A percentile compares a stretch with the other conserved stretches of the same genome.
Conservation (phyloP, 176 grass and related monocot species). For the sorghum (Sorghum bicolor) region DNA sequence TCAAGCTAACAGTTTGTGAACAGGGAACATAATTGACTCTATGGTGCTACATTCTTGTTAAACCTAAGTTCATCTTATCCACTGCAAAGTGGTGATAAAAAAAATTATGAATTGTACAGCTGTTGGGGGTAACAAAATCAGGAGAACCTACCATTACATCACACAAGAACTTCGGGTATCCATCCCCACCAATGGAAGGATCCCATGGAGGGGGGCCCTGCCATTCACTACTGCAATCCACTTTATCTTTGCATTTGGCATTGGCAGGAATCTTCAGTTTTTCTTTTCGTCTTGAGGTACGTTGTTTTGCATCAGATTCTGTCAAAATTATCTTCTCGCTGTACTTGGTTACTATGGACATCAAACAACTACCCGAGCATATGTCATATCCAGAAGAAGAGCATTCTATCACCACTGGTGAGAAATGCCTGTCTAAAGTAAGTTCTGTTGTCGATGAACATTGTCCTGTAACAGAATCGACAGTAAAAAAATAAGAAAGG, state of each 20-base stretch:
- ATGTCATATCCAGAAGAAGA: conserved; percentile 26
- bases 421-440: conserved; percentile 17
- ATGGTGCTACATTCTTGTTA: conserved; percentile 6
- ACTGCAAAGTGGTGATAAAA: neutral
- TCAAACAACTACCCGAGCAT: conserved; percentile 28
- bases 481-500: conserved; percentile 5
- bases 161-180: conserved; percentile 80
- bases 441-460: neutral
- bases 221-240: conserved; percentile 64
- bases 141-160: conserved; percentile 83
- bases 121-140: neutral
- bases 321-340: conserved; percentile 63
- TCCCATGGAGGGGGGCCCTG: conserved; percentile 80
- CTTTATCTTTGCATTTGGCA: conserved; percentile 47
- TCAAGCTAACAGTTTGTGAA: conserved; percentile 19
- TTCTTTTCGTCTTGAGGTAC: conserved; percentile 56
- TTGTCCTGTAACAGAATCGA: conserved; percentile 35
- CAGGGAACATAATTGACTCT: neutral
- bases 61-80: neutral
- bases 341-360: conserved; percentile 42
- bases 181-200: conserved; percentile 72
- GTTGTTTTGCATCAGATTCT: conserved; percentile 62
- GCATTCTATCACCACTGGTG: conserved; percentile 5
- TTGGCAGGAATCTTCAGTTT: conserved; percentile 35
- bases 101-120: neutral